Percentiles rank a stretch among this genome's conserved stretches.
These are phyloP conservation scores for Jamesozyma spencerorum DNA, from an alignment of 805 yeast genomes.

Conservation along the genomic window DNA sequence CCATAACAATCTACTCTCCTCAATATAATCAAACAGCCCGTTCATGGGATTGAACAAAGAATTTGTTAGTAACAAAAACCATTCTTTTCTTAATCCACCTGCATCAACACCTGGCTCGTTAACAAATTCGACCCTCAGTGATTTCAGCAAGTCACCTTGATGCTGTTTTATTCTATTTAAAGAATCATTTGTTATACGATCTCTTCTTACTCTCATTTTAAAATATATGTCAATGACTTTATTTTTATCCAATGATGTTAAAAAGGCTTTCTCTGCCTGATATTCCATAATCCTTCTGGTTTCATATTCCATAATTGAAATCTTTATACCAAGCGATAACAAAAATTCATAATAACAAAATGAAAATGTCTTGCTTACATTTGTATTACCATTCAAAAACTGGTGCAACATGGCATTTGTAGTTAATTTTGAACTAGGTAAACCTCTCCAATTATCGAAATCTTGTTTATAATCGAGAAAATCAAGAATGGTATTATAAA, in stretches of 20 bases:
- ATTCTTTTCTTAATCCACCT: slow-evolving; percentile 88
- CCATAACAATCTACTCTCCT: slow-evolving; percentile 70
- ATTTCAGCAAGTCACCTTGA: slow-evolving; percentile 56
- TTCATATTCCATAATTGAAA: slow-evolving; percentile 71
- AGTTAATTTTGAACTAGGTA: slow-evolving; percentile 1
- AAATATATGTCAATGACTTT: slow-evolving; percentile 59
- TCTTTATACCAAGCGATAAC: slow-evolving; percentile 73
- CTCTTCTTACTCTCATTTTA: slow-evolving; percentile 59
- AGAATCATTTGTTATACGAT: slow-evolving; percentile 64
- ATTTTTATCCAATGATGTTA: slow-evolving; percentile 58
- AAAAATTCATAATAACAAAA: slow-evolving; percentile 82
- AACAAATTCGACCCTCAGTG: slow-evolving; percentile 67
- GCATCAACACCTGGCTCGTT: slow-evolving; percentile 93
- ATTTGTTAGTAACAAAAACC: slow-evolving; percentile 72
- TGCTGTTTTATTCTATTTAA: slow-evolving; percentile 49
- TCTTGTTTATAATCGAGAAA: slow-evolving; percentile 68
- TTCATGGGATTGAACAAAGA: slow-evolving; percentile 60
- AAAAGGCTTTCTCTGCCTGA: slow-evolving; percentile 83
- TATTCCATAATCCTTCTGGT: slow-evolving; percentile 73
- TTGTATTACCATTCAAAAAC: slow-evolving; percentile 2
- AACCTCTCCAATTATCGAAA: slow-evolving; percentile 62
- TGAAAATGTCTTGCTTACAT: slow-evolving; percentile 18
- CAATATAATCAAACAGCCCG: slow-evolving; percentile 57
- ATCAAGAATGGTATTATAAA: slow-evolving; percentile 74
- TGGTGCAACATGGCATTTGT: not conserved